Conservation (phyloP, 169 alveolate genomes). For the Cryptosporidium sp. region DNA sequence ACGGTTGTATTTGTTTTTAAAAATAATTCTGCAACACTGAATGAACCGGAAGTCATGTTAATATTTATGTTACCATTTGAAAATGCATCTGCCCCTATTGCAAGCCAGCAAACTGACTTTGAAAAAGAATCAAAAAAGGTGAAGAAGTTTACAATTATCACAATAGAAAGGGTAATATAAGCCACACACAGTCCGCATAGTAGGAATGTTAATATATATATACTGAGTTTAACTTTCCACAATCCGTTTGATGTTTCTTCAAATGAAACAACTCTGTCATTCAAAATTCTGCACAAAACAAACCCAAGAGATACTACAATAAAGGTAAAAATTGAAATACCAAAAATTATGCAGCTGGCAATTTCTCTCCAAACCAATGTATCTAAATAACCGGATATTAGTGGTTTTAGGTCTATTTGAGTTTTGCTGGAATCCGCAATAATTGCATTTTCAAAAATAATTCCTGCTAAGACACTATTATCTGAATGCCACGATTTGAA, state of each 20-base stretch:
- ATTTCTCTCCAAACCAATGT: conserved; percentile 54
- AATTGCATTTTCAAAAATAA: conserved; percentile 60
- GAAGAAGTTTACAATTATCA: conserved; percentile 16
- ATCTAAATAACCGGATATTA: conserved; percentile 45
- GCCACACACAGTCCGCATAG: conserved; percentile 4
- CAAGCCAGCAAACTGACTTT: conserved; percentile 64
- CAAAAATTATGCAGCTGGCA: conserved; percentile 34
- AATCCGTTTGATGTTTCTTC: conserved; percentile 63
- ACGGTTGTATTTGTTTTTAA: conserved; percentile 49
- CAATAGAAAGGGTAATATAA: conserved; percentile 7
- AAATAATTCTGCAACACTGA: conserved; percentile 11
- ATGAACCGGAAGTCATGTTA: conserved; percentile 44
- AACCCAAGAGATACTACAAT: conserved; percentile 37
- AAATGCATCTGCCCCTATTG: conserved; percentile 57
- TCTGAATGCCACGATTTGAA: conserved; percentile 61
- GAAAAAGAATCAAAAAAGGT: conserved; percentile 23
- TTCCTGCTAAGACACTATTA: conserved; percentile 52
- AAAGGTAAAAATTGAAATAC: conserved; percentile 40
- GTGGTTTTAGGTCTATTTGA: conserved; percentile 14
- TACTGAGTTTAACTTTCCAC: conserved; percentile 34
- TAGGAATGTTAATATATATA: conserved; percentile 1
- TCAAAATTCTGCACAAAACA: conserved; percentile 55
- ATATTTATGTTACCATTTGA: conserved; percentile 66
- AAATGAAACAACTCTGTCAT: conserved; percentile 64
- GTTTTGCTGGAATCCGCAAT: conserved; percentile 12